Base-by-base conservation (phyloP, 1,284 basidiomycete genomes). In the Cerrena zonata region DNA sequence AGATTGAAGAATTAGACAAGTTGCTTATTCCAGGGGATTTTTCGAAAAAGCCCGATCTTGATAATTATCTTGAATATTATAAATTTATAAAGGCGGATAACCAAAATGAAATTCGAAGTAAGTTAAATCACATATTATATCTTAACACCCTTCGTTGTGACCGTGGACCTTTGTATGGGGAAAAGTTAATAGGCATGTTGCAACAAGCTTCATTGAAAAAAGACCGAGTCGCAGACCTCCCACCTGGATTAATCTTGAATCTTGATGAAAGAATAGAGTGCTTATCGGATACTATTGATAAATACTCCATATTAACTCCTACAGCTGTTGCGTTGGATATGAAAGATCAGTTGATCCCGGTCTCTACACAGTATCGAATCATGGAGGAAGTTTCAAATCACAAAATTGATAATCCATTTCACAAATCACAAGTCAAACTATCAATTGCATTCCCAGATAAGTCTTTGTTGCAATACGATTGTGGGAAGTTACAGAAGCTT, bases 391-490 rank as follows among this genome's bases (percentile, higher is more conserved):
- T 60, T 71, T 5, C 46, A 55, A 51, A 64, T n/a, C 63, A 71
- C 3, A 65, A 69, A 10, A 86, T 91, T 58, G 89, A 91, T 61
- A 71, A 71, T 0, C 65, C 82, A 4, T 73, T 97, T 23, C 91
- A 93, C 61, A 76, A 73, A 1, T 70, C 86, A 0, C 80, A 77
- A 40, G 90, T 93, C 57, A 93, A 91, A 65, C 77, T 94, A 24
- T 91, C 94, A 61, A 91, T 98, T 51, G 93, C 93, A 0, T 97
- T 98, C 65, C 94, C 94, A 0, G 92, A 96, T 60, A 80, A 87
- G 0, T 91, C 86, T 0, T 74, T 97, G 23, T 76, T 97, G 4
- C 94, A 97, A 65, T 98, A 94, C 67, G 94, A 98, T 67, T 97
- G 95, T 61, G 94, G 94, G 45, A 98, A 98, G 67, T 77, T 98